Conservation (phyloP, 331 rosid species). For the Acacia concinna region DNA sequence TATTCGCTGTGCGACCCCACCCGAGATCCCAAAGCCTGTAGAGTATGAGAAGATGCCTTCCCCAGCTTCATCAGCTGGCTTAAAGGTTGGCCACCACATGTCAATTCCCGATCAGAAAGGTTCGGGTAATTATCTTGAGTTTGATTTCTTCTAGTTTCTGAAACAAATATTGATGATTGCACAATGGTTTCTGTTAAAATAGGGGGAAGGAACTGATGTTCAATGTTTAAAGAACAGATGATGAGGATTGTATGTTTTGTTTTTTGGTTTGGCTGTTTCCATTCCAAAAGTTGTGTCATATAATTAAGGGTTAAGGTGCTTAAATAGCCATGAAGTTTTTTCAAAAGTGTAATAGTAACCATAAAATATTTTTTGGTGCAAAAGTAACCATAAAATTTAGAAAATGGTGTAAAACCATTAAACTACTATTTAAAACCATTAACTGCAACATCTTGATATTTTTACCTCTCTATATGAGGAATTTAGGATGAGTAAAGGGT, state of each 20-base stretch:
- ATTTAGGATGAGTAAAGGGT: too few relatives aligned
- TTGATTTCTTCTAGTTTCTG: slow-evolving; percentile 9
- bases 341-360: too few relatives aligned
- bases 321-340: too few relatives aligned
- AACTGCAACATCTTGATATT: too few relatives aligned
- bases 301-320: too few relatives aligned
- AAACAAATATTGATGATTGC: slow-evolving; percentile 40
- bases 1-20: neutral
- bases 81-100: neutral
- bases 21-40: neutral
- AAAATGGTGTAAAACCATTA: too few relatives aligned
- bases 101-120: neutral
- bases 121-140: neutral
- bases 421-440: too few relatives aligned
- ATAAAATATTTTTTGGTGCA: too few relatives aligned
- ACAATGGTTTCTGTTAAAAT: slow-evolving; percentile 43
- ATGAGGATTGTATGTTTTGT: slow-evolving; percentile 62
- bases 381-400: too few relatives aligned
- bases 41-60: neutral
- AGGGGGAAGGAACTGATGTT: slow-evolving; percentile 47
- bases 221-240: slow-evolving; percentile 52
- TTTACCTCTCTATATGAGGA: too few relatives aligned
- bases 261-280: slow-evolving; percentile 52
- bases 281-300: slow-evolving; percentile 55
- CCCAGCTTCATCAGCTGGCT: neutral